Evolutionary conservation across 2,329 filamentous ascomycete species (phyloP).

Genomic region (Cladosporium velox): DNA sequence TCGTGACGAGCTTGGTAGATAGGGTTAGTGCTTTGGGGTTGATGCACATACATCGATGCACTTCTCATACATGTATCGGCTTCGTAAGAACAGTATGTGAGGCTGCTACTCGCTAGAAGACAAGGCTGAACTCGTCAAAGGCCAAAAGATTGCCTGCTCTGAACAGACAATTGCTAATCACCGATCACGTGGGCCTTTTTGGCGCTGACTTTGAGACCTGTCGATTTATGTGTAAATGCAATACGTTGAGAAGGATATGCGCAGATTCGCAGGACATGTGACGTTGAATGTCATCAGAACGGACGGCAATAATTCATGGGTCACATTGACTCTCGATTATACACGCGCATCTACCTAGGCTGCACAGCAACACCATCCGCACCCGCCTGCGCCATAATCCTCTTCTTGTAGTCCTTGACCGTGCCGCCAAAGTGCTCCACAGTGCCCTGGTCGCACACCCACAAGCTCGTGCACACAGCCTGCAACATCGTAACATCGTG

Average conservation of each 20-base stretch:
- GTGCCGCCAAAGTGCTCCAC: slow-evolving; percentile 96
- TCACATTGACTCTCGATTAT: not conserved
- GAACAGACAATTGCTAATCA: not conserved
- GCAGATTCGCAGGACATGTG: not conserved
- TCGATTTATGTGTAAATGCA: too few species aligned
- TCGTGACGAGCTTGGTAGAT: not conserved
- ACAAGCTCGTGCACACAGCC: slow-evolving; percentile 89
- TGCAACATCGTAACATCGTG: slow-evolving; percentile 99
- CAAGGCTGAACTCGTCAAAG: not conserved
- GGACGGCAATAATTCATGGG: not conserved
- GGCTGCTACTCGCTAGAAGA: too few species aligned
- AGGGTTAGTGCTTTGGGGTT: slow-evolving; percentile 1
- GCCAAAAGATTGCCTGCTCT: not conserved
- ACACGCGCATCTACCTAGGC: slow-evolving; percentile 25
- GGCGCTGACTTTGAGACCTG: too few species aligned
- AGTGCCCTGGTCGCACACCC: slow-evolving; percentile 93
- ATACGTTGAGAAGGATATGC: too few species aligned
- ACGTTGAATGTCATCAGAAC: too few species aligned
- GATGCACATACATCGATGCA: not conserved
- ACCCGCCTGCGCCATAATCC: slow-evolving; percentile 86
- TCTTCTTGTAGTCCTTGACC: slow-evolving; percentile 96
- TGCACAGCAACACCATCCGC: slow-evolving; percentile 71
- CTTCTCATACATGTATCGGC: not conserved
- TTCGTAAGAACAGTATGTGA: too few species aligned
- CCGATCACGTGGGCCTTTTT: too few species aligned